Conservation (phyloP, 257 asterid species). For the Fraxinus quadrangulata region DNA sequence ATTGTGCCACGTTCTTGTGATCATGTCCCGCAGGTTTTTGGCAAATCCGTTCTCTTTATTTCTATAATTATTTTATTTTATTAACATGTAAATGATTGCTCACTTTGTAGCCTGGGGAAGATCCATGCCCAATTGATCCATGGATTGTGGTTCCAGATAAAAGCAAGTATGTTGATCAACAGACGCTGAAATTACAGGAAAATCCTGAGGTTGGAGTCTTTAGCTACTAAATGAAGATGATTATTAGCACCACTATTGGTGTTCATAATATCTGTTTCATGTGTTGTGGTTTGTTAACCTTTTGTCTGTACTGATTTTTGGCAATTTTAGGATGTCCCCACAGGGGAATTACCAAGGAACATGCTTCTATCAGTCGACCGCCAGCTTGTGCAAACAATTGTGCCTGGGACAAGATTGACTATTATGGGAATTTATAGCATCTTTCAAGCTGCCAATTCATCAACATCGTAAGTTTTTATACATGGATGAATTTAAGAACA, state of each 20-base stretch:
- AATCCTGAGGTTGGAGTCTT: constrained; percentile 78
- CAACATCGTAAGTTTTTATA: constrained; percentile 62
- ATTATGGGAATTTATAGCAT: constrained; percentile 95
- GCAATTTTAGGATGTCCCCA: constrained; percentile 84
- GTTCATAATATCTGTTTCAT: not conserved
- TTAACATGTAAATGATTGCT: not conserved
- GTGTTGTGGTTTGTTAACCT: constrained; percentile 2
- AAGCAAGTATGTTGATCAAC: constrained; percentile 96
- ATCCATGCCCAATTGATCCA: constrained; percentile 92
- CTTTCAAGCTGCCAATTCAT: constrained; percentile 89
- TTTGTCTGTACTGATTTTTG: not conserved
- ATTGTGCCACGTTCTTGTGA: constrained; percentile 95
- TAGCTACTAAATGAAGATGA: constrained; percentile 5
- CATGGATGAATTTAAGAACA: constrained; percentile 14
- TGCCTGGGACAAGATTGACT: constrained; percentile 96
- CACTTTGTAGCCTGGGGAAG: constrained; percentile 70
- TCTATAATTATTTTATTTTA: not conserved
- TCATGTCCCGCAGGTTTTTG: constrained; percentile 77
- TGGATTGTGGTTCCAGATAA: constrained; percentile 91
- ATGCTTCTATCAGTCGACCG: constrained; percentile 93
- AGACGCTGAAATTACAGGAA: constrained; percentile 90
- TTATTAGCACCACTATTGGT: not conserved
- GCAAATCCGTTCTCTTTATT: constrained; percentile 2
- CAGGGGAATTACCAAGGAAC: constrained; percentile 98
- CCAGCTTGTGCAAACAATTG: constrained; percentile 98